Evolutionary conservation across 2,329 filamentous ascomycete genomes (phyloP), one percentile per base, ranked within the genome.

Genomic region (Aspergillus chevalieri): DNA sequence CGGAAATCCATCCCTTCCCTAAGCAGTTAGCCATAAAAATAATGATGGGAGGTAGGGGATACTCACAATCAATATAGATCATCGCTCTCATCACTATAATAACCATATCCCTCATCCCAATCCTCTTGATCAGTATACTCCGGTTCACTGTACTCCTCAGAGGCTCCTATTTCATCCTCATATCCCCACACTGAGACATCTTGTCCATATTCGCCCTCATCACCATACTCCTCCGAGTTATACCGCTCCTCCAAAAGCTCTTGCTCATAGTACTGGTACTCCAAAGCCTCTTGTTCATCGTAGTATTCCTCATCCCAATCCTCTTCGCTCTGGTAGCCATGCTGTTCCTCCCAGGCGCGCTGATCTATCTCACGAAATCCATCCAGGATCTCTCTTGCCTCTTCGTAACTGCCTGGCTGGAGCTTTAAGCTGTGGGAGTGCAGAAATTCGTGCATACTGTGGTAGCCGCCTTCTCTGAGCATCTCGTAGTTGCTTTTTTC

Each of bases 401-500:
- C 43, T 24, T 49, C 39, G 8, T 46, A 19, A 24, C 49, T 48
- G 9, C 49, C 43, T 2, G n/a, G 14, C 12, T 49, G 10, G 9
- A 49, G 34, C 7, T 44, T 50, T 17, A 52, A 21, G n/a, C 44
- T 44, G 28, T 52, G 42, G 14, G 34, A 47, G n/a, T 51, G 15
- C 48, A 52, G 48, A 19, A 55, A 51, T 3, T 53, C 21, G 26
- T 48, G 21, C 36, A 53, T 38, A 33, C 36, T 43, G 19, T 44
- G n/a, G 43, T 46, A 51, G n/a, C 48, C 50, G n/a, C 34, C 19
- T 17, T 56, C 48, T 43, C 46, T 46, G 19, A 51, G 14, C 22
- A 42, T 28, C 17, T 45, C 36, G 33, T 42, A 22, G 4, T 47
- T 33, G 43, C 44, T 49, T 33, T 44, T 47, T 10, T 54, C 33